phyloP scores from a whole-genome alignment of 768 basidiomycete species.

The Mycena filopes region DNA sequence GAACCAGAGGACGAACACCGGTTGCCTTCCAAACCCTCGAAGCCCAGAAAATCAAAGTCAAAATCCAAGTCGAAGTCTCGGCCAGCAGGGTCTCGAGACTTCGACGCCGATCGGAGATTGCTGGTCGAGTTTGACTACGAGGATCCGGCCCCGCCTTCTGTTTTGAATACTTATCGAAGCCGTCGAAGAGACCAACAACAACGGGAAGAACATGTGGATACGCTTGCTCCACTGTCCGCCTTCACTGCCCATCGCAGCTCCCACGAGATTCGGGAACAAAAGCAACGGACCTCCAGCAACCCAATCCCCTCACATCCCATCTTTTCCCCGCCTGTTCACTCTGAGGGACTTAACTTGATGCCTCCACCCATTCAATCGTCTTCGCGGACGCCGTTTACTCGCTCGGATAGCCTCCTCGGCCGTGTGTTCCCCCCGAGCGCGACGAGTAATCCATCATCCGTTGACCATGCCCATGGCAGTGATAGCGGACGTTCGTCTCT shows the following conservation, averaged over 20 bases:
- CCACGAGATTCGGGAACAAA: conserved; percentile 22
- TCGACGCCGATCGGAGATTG: conserved; percentile 31
- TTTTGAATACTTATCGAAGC: conserved; percentile 35
- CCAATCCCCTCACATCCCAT: conserved; percentile 4
- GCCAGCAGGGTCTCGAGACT: conserved; percentile 27
- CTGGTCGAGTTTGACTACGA: conserved; percentile 41
- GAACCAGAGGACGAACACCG: conserved; percentile 41
- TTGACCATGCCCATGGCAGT: conserved; percentile 27
- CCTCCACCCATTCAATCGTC: conserved; percentile 1
- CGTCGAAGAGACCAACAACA: conserved; percentile 20
- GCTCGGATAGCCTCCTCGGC: conserved; percentile 40
- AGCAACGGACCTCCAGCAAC: conserved; percentile 13
- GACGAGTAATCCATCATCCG: conserved; percentile 27
- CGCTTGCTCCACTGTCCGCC: conserved; percentile 32
- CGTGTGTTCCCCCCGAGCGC: conserved; percentile 41
- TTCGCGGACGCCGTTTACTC: conserved; percentile 4
- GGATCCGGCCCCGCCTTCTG: conserved; percentile 52
- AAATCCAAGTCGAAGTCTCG: conserved; percentile 28
- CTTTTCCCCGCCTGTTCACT: neutral
- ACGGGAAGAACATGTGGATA: conserved; percentile 29
- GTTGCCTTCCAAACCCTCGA: conserved; percentile 25
- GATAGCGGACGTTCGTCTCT: conserved; percentile 36
- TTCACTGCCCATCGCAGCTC: conserved; percentile 32
- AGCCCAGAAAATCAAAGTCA: conserved; percentile 32
- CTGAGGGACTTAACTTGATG: neutral